Evolutionary conservation across 75 land plant genomes (phyloP).

Genomic region (Chamaecyparis obtusa): DNA sequence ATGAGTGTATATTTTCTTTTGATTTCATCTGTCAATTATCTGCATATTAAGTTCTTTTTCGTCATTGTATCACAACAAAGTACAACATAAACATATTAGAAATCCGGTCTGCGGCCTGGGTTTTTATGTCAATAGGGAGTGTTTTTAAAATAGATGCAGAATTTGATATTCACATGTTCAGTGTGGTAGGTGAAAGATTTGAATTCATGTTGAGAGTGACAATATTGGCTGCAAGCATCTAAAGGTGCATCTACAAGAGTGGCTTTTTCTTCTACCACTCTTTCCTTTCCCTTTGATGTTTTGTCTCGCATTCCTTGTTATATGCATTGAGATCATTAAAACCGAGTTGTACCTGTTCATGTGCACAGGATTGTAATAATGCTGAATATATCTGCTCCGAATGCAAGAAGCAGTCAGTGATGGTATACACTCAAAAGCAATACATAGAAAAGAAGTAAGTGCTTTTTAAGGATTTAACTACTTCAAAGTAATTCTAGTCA

Average conservation of each 20-base stretch:
- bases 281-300: background rate
- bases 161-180: no score
- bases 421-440: slow-evolving; percentile 2
- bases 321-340: background rate
- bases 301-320: background rate
- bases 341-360: background rate
- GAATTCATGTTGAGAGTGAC: slow-evolving; percentile 98
- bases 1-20: no score
- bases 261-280: background rate
- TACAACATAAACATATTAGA: no score
- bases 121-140: slow-evolving; percentile 23
- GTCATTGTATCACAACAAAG: no score
- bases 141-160: no score
- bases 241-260: slow-evolving; percentile 41
- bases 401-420: slow-evolving; percentile 39
- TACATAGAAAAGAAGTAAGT: background rate
- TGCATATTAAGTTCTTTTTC: no score
- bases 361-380: slow-evolving; percentile 38
- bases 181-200: slow-evolving; percentile 85
- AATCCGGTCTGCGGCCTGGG: no score
- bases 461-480: background rate
- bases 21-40: no score
- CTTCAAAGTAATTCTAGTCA: background rate
- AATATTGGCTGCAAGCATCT: slow-evolving; percentile 59
- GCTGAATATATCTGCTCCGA: slow-evolving; percentile 65